phyloP scores from a whole-genome alignment of 352 stramenopile species.

The Pythium grandisporangium region DNA sequence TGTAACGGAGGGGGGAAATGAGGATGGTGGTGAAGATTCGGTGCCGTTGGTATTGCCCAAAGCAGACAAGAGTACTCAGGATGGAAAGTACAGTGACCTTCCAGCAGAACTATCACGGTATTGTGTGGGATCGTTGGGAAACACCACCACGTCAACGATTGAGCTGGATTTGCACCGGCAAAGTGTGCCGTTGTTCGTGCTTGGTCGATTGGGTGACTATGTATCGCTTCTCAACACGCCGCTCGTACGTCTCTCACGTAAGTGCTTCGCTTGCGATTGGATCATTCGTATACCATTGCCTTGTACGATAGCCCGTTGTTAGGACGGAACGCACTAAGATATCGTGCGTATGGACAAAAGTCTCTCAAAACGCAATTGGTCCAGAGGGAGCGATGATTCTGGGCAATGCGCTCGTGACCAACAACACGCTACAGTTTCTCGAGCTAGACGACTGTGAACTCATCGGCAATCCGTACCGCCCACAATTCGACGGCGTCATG shows the following conservation, averaged over 20 bases:
- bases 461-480: slow-evolving; percentile 37
- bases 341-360: no score
- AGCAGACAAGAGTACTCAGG: background rate
- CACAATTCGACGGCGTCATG: slow-evolving; percentile 32
- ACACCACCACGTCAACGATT: background rate
- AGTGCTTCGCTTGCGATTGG: background rate
- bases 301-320: background rate
- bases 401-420: slow-evolving; percentile 44
- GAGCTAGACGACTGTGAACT: slow-evolving; percentile 44
- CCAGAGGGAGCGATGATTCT: slow-evolving; percentile 26
- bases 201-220: background rate
- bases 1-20: no score
- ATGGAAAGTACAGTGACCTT: background rate
- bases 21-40: no score
- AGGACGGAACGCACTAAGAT: no score
- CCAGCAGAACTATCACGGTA: background rate
- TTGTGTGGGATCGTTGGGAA: no score
- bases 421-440: slow-evolving; percentile 52
- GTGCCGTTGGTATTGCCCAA: no score
- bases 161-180: slow-evolving; percentile 2
- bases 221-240: slow-evolving; percentile 6
- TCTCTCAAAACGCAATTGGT: slow-evolving; percentile 27
- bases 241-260: slow-evolving; percentile 9
- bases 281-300: background rate
- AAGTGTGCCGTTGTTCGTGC: slow-evolving; percentile 1